phyloP scores from a whole-genome alignment of 495 filamentous ascomycete species.

The Aspergillus kassunensis region DNA sequence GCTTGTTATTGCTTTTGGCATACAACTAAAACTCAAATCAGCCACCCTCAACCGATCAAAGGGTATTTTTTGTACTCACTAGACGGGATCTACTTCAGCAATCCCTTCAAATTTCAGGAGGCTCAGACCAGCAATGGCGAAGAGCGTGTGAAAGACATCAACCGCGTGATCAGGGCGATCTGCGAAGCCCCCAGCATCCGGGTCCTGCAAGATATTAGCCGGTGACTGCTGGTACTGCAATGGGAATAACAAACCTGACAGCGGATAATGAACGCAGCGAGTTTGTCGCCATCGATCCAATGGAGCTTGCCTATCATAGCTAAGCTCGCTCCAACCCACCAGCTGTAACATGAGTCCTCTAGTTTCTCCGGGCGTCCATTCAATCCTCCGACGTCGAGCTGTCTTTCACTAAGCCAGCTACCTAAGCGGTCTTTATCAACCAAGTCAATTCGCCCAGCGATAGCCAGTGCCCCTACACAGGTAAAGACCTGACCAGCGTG shows the following conservation, averaged over 20 bases:
- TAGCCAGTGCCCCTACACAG: slow-evolving; percentile 83
- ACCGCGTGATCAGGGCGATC: slow-evolving; percentile 92
- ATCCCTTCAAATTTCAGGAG: slow-evolving; percentile 72
- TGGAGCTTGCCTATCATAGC: slow-evolving; percentile 82
- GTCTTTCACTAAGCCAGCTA: slow-evolving; percentile 88
- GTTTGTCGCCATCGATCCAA: slow-evolving; percentile 82
- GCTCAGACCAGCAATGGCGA: slow-evolving; percentile 85
- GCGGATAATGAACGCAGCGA: slow-evolving; percentile 73
- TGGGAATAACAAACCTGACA: slow-evolving; percentile 57
- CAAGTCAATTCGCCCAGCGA: slow-evolving; percentile 77
- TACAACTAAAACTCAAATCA: slow-evolving; percentile 48
- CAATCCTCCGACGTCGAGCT: slow-evolving; percentile 79
- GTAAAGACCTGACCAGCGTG: slow-evolving; percentile 94
- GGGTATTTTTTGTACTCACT: slow-evolving; percentile 50
- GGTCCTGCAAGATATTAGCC: slow-evolving; percentile 54
- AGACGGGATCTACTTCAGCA: slow-evolving; percentile 78
- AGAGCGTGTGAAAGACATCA: slow-evolving; percentile 93
- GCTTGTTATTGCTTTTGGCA: slow-evolving; percentile 65
- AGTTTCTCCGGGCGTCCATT: slow-evolving; percentile 95
- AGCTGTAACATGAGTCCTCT: slow-evolving; percentile 96
- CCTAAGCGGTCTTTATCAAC: slow-evolving; percentile 77
- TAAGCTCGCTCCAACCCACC: slow-evolving; percentile 91
- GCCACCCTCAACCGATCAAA: neutral
- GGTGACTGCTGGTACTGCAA: neutral
- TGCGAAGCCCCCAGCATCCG: slow-evolving; percentile 77